Base-by-base conservation (phyloP, 148 eudicot genomes). In the Fagopyrum esculentum region DNA sequence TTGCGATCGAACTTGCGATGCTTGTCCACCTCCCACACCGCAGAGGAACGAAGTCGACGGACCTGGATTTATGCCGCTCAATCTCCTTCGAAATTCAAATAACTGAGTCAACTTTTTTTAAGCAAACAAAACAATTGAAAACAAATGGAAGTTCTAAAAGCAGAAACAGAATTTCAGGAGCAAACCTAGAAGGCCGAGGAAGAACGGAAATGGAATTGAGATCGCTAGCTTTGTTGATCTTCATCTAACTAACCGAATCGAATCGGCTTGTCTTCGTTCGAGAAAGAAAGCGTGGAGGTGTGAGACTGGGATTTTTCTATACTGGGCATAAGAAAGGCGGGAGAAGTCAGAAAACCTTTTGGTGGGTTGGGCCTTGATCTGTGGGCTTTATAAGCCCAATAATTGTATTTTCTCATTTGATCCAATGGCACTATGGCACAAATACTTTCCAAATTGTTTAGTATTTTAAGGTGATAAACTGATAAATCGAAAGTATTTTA, bases 181-280 rank as follows among this genome's bases (percentile, higher is more conserved):
- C 12, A 59, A 47, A 92, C 99, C 96, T 95, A 29, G 88, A 30
- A 50, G 84, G 94, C 81, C 91, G 96, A 81, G 97, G 99, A 70
- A 92, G 92, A 83, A 92, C 97, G 29, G 97, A 95, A 63, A 92
- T 90, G 59, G 99, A 95, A 84, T 88, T 92, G 82, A 95, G 93
- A 84, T 95, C 97, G 78, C 89, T 84, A 56, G 97, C 97, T 80
- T 92, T 90, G 85, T 92, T 95, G 85, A 95, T 90, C 87, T 89
- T 90, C 87, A 95, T 90, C 84, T 91, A 90, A 88, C 59, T 78
- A 40, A 46, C 17, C 71, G 71, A 43, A 12, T 66, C 2, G 47
- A 66, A 12, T 40, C 9, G 6, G 43, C 46, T 35, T 45, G 43
- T 15, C 43, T 66, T 66, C 17, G 45, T 1, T 29, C 1, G 68